Percentiles rank a stretch among this genome's conserved stretches.
These are phyloP conservation scores for Tanozyma kutaoensis DNA, from an alignment of 805 yeast genomes.

Conservation along the genomic window DNA sequence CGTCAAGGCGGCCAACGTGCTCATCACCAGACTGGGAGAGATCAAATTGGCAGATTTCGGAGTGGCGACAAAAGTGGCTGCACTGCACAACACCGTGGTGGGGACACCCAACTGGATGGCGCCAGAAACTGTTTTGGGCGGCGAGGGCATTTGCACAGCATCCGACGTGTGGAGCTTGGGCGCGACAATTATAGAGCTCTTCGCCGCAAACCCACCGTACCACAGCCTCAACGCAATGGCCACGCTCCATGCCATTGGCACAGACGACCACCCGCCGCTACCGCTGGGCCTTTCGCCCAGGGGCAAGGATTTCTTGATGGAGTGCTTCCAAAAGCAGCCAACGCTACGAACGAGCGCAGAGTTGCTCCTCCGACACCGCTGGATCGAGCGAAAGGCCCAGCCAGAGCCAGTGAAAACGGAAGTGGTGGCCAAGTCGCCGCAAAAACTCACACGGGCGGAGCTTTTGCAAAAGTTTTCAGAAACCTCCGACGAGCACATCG, in stretches of 20 bases:
- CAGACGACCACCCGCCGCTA: constrained; percentile 57
- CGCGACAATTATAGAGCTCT: constrained; percentile 81
- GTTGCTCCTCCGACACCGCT: constrained; percentile 42
- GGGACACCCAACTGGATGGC: constrained; percentile 99
- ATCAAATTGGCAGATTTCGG: constrained; percentile 42
- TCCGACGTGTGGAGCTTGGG: constrained; percentile 93
- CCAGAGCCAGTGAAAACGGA: too few relatives aligned
- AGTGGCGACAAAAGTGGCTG: constrained; percentile 56
- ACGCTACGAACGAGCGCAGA: constrained; percentile 41
- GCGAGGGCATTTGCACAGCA: constrained; percentile 73
- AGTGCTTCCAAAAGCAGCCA: constrained; percentile 66
- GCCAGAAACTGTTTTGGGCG: constrained; percentile 77
- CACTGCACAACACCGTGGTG: constrained; percentile 26
- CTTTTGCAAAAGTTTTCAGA: constrained; percentile 1
- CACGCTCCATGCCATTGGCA: constrained; percentile 73
- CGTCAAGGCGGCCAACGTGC: constrained; percentile 36
- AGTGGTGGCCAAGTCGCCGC: background rate
- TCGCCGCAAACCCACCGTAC: constrained; percentile 83
- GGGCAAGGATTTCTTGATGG: constrained; percentile 43
- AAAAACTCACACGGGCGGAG: background rate
- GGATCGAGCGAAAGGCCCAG: constrained; percentile 20
- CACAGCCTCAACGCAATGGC: constrained; percentile 65
- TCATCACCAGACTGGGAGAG: constrained; percentile 6
- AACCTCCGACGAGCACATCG: too few relatives aligned
- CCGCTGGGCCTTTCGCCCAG: constrained; percentile 36